phyloP scores from a whole-genome alignment of 2,329 filamentous ascomycete genomes.

The Curvularia eragrostidis region DNA sequence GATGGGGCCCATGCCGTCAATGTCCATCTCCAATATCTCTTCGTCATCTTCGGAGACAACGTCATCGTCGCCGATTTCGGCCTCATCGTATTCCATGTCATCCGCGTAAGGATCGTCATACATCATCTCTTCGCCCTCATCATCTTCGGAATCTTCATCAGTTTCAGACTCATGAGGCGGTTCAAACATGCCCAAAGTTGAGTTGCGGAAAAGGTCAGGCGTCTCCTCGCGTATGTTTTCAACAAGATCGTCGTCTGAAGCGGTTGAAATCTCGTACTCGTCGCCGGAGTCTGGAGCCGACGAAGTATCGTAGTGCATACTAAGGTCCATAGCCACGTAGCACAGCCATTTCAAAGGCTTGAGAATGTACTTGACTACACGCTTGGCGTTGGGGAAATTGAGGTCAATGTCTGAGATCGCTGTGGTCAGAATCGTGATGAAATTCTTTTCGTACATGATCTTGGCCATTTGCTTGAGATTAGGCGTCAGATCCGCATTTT shows the following conservation, averaged over 20 bases:
- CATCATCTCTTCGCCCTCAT: constrained; percentile 73
- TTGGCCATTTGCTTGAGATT: constrained; percentile 86
- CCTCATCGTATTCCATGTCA: constrained; percentile 89
- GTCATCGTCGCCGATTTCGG: constrained; percentile 69
- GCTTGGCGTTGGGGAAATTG: constrained; percentile 90
- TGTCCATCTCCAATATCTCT: constrained; percentile 79
- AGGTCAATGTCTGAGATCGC: constrained; percentile 96
- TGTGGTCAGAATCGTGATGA: constrained; percentile 83
- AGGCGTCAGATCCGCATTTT: constrained; percentile 45
- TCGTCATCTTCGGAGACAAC: constrained; percentile 90
- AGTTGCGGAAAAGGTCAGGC: constrained; percentile 95
- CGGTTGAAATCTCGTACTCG: constrained; percentile 90
- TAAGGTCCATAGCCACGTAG: constrained; percentile 83
- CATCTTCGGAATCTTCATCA: constrained; percentile 66
- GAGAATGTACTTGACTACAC: constrained; percentile 94
- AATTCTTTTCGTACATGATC: constrained; percentile 98
- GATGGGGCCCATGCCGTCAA: constrained; percentile 77
- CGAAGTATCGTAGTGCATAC: constrained; percentile 78
- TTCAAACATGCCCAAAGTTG: constrained; percentile 92
- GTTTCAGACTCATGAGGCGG: constrained; percentile 81
- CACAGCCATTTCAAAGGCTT: constrained; percentile 87
- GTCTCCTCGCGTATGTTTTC: constrained; percentile 81
- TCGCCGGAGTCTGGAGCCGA: constrained; percentile 68
- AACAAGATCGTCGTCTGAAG: constrained; percentile 84
- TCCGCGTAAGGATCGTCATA: constrained; percentile 88